Base-by-base conservation (phyloP, 2,329 filamentous ascomycete species). In the Fusarium sp. region DNA sequence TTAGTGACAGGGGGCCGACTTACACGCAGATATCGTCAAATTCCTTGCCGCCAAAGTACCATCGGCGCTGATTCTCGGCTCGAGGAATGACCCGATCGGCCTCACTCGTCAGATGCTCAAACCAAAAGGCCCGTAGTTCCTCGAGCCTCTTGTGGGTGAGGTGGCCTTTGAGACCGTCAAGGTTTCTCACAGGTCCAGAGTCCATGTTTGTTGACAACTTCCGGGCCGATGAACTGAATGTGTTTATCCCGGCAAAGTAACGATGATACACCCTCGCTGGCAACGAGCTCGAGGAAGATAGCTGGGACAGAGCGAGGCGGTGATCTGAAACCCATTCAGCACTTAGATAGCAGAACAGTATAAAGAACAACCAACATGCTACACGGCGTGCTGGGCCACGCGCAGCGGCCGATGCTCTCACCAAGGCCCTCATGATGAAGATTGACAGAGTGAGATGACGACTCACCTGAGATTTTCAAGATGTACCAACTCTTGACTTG, bases 51-150 rank as follows among this genome's bases (percentile, higher is more conserved):
- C 81, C 78, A 41, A 74, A 71, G 77, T 82, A 85, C 84, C 83
- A 85, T 4, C 78, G 80, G 61, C 74, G 76, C 20, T 76, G 70
- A 16, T 82, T 72, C 2, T 77, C 75, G 5, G 56, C 50, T 7
- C 71, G 72, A 30, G 80, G 78, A 32, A 83, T 35, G 20, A 82
- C 62, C 10, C 78, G 65, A 16, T 76, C 70, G 30, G 82, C 74
- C 2, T 79, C 77, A 11, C 66, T 56, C 0, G 76, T 64, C 1
- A 84, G 39, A 62, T 84, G 80, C 73, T 80, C 82, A 70, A 83
- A 85, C 84, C 84, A 85, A 61, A 85, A 83, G n/a, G 75, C 71
- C 10, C 79, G 78, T 1, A 85, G 57, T 30, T 76, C 77, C 32
- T 79, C 67, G 6, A 85, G 77, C 16, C 82, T 71, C 0, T 70